phyloP scores from a whole-genome alignment of 2,329 filamentous ascomycete species.

The Claviceps sp. region DNA sequence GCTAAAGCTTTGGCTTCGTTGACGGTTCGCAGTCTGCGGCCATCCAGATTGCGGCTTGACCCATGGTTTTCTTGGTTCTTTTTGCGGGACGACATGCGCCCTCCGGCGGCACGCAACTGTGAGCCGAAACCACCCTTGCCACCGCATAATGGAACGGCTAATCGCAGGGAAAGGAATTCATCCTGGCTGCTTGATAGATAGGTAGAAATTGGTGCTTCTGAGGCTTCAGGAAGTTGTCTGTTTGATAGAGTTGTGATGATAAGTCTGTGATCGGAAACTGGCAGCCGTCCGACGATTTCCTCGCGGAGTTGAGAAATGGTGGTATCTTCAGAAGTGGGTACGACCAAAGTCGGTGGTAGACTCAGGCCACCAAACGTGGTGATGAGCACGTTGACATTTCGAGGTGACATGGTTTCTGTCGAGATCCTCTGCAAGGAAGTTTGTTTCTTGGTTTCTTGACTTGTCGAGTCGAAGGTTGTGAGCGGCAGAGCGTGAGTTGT shows the following conservation, averaged over 20 bases:
- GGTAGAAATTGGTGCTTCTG: conserved; percentile 41
- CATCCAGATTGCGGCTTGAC: conserved; percentile 87
- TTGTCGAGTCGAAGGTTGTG: background rate
- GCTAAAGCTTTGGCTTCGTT: conserved; percentile 91
- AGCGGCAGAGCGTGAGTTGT: background rate
- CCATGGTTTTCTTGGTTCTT: conserved; percentile 75
- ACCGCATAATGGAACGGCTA: conserved; percentile 68
- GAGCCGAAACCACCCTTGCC: conserved; percentile 98
- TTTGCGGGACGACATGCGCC: conserved; percentile 93
- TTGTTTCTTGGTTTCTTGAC: background rate
- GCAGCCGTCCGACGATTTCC: conserved; percentile 48
- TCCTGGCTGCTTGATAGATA: conserved; percentile 44
- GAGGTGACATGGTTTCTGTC: conserved; percentile 34
- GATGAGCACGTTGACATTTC: conserved; percentile 66
- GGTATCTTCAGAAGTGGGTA: conserved; percentile 55
- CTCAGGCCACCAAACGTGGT: conserved; percentile 73
- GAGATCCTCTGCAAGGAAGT: background rate
- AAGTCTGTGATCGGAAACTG: conserved; percentile 43
- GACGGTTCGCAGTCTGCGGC: conserved; percentile 76
- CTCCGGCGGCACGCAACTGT: conserved; percentile 88
- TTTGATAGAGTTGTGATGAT: conserved; percentile 75
- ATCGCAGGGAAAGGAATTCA: conserved; percentile 68
- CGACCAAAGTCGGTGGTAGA: conserved; percentile 66
- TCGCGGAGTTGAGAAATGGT: conserved; percentile 54
- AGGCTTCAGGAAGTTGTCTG: conserved; percentile 47